phyloP scores from a whole-genome alignment of 2,329 filamentous ascomycete genomes.

The Endoconidiophora polonica region DNA sequence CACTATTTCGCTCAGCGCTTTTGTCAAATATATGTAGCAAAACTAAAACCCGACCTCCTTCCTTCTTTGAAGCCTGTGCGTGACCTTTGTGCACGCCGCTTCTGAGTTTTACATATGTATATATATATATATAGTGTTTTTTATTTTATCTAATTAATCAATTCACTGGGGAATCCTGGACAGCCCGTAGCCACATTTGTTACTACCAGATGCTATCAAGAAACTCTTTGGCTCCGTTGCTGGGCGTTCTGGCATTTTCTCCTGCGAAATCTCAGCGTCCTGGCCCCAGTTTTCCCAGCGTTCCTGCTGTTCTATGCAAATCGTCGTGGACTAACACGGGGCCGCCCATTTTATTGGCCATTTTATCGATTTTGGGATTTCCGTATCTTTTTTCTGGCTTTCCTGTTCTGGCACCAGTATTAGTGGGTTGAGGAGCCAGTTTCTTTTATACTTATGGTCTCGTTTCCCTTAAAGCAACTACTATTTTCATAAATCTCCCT shows the following conservation, averaged over 20 bases:
- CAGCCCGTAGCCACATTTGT: too few species aligned
- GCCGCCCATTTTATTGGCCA: too few species aligned
- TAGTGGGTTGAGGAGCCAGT: too few species aligned
- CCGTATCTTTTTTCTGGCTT: background rate
- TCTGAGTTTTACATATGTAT: background rate
- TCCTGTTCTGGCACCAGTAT: background rate
- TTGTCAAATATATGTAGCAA: slow-evolving; percentile 5
- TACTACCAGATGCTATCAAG: too few species aligned
- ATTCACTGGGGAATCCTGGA: too few species aligned
- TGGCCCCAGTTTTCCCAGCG: too few species aligned
- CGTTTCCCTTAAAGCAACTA: background rate
- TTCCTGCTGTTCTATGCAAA: too few species aligned
- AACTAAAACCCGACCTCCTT: slow-evolving; percentile 14
- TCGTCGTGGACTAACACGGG: too few species aligned
- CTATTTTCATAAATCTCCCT: background rate
- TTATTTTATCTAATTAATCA: too few species aligned
- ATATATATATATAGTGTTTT: background rate
- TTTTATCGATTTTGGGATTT: background rate
- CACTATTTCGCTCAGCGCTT: too few species aligned
- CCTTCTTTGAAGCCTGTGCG: background rate
- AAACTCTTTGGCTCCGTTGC: background rate
- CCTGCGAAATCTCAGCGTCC: too few species aligned
- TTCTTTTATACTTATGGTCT: background rate
- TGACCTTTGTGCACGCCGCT: background rate
- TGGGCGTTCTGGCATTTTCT: background rate